A percentile compares a stretch with the other conserved stretches of the same genome.
These are phyloP conservation scores for Apophysomyces elegans DNA, from an alignment of 371 early-diverging fungal species.

Conservation along the genomic window DNA sequence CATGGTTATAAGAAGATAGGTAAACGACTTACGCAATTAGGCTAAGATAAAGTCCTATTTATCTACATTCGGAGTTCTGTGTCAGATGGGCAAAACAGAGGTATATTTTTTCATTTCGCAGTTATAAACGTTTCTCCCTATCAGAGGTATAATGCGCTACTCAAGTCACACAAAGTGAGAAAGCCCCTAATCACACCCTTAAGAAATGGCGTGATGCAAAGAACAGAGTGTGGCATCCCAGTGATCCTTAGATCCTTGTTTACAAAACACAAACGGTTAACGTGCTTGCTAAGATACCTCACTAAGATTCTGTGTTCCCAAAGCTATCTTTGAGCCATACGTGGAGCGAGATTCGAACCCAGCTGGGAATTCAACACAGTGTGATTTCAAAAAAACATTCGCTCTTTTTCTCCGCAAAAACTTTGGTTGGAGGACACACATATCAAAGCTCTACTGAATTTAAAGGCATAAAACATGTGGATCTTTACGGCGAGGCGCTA, in stretches of 20 bases:
- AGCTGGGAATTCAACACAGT: not conserved
- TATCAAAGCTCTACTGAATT: too few relatives aligned
- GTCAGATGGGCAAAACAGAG: not conserved
- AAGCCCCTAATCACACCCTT: not conserved
- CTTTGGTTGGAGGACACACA: not conserved
- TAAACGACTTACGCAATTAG: not conserved
- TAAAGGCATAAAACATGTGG: not conserved
- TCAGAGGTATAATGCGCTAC: not conserved
- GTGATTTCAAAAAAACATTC: not conserved
- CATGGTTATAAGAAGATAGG: constrained; percentile 22
- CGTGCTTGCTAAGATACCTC: too few relatives aligned
- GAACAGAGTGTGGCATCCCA: not conserved
- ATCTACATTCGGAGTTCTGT: constrained; percentile 2
- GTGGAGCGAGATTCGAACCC: too few relatives aligned
- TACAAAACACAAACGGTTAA: too few relatives aligned
- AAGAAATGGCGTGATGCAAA: not conserved
- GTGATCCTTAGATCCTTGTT: too few relatives aligned
- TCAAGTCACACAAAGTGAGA: not conserved
- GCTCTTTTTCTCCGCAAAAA: not conserved
- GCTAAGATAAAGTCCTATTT: not conserved
- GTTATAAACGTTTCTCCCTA: not conserved
- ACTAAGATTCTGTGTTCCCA: too few relatives aligned
- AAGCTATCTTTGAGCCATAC: too few relatives aligned
- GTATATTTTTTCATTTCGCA: constrained; percentile 5
- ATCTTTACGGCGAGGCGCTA: not conserved